These are phyloP conservation scores for Trametes sp. DNA, from an alignment of 1,284 basidiomycete genomes.

Conservation along the genomic window DNA sequence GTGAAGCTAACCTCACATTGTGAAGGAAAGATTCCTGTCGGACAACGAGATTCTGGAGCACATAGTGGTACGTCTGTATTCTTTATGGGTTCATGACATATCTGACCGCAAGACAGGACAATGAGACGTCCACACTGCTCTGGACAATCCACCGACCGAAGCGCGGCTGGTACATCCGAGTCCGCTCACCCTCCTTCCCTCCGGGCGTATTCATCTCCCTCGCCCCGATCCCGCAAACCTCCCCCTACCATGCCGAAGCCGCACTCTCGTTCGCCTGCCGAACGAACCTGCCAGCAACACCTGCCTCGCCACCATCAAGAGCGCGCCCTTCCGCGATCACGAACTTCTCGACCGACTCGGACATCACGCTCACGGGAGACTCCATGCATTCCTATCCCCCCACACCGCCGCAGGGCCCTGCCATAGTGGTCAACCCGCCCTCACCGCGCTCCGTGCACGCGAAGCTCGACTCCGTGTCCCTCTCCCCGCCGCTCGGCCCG, in stretches of 20 bases:
- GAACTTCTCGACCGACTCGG: constrained; percentile 43
- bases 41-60: constrained; percentile 80
- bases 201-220: constrained; percentile 71
- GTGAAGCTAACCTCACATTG: constrained; percentile 26
- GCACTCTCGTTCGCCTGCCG: constrained; percentile 69
- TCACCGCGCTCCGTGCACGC: constrained; percentile 52
- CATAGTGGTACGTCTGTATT: constrained; percentile 59
- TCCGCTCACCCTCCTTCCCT: constrained; percentile 71
- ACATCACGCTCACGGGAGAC: constrained; percentile 43
- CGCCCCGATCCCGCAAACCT: constrained; percentile 59
- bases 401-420: constrained; percentile 50
- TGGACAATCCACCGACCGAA: constrained; percentile 81
- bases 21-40: constrained; percentile 74
- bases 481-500: constrained; percentile 13
- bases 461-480: constrained; percentile 46
- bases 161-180: constrained; percentile 81
- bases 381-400: constrained; percentile 71
- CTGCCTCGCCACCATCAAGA: constrained; percentile 17
- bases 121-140: constrained; percentile 64
- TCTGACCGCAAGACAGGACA: constrained; percentile 54
- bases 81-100: background rate
- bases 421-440: constrained; percentile 49
- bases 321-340: constrained; percentile 14
- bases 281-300: constrained; percentile 49
- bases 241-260: constrained; percentile 65